Evolutionary conservation across 2,329 filamentous ascomycete species (phyloP).

Genomic region (Truncatella angustata): DNA sequence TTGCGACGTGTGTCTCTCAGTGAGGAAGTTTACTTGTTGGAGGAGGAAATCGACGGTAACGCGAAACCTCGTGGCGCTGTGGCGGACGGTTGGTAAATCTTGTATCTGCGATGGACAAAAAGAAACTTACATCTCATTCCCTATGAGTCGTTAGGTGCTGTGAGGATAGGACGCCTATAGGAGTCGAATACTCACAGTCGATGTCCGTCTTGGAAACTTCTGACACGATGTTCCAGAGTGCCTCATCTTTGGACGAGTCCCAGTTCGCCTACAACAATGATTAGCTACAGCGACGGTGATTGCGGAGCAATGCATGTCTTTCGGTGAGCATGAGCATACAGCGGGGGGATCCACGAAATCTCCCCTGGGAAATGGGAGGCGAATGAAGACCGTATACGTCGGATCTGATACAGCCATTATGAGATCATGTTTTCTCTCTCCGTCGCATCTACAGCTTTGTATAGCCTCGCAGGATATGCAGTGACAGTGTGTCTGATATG

Average conservation of each 20-base stretch:
- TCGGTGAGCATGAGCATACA: slow-evolving; percentile 49
- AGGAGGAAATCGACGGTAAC: slow-evolving; percentile 86
- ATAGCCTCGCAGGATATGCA: background rate
- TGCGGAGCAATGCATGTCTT: background rate
- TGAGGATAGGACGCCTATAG: background rate
- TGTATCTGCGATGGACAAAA: slow-evolving; percentile 12
- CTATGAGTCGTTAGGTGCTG: slow-evolving; percentile 37
- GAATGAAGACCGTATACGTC: slow-evolving; percentile 75
- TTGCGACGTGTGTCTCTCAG: slow-evolving; percentile 85
- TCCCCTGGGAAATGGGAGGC: slow-evolving; percentile 83
- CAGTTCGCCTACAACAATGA: slow-evolving; percentile 72
- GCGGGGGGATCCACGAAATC: slow-evolving; percentile 88
- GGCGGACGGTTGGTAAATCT: slow-evolving; percentile 21
- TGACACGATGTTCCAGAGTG: slow-evolving; percentile 87
- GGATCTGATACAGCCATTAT: slow-evolving; percentile 43
- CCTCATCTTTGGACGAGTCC: slow-evolving; percentile 82
- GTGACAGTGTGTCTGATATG: no score
- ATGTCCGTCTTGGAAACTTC: slow-evolving; percentile 79
- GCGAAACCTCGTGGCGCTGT: slow-evolving; percentile 72
- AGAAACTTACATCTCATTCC: slow-evolving; percentile 69
- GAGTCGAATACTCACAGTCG: slow-evolving; percentile 62
- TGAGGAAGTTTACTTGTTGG: slow-evolving; percentile 91
- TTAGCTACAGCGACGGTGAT: slow-evolving; percentile 9
- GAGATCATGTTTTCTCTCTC: slow-evolving; percentile 19
- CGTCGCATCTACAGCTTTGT: slow-evolving; percentile 11